Percentiles rank a stretch among this genome's conserved stretches.
phyloP scores from a whole-genome alignment of 139 green algal species.

The Micromonas pusilla region DNA sequence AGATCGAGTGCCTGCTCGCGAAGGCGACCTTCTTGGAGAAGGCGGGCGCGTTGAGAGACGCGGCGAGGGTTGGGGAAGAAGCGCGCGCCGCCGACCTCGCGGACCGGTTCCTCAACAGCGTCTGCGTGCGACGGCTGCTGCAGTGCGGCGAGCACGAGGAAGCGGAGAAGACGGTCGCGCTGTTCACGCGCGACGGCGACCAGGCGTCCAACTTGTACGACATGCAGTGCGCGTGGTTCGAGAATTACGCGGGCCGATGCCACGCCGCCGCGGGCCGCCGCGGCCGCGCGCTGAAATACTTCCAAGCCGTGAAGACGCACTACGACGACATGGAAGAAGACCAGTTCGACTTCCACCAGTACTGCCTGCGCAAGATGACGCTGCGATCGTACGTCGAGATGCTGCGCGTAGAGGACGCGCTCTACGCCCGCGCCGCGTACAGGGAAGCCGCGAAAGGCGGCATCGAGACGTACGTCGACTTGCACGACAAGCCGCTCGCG shows the following conservation, averaged over 20 bases:
- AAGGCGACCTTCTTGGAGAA: slow-evolving; percentile 68
- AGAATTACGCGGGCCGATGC: slow-evolving; percentile 68
- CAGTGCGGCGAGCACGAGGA: slow-evolving; percentile 46
- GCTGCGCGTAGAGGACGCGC: slow-evolving; percentile 73
- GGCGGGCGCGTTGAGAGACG: slow-evolving; percentile 55
- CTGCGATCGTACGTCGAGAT: slow-evolving; percentile 85
- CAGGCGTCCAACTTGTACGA: slow-evolving; percentile 75
- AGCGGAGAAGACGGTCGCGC: slow-evolving; percentile 63
- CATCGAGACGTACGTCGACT: background rate
- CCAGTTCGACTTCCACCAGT: slow-evolving; percentile 98
- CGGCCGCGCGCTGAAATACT: slow-evolving; percentile 77
- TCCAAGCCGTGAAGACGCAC: slow-evolving; percentile 66
- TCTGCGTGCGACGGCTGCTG: slow-evolving; percentile 8
- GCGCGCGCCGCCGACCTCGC: slow-evolving; percentile 71
- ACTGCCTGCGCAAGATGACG: slow-evolving; percentile 95
- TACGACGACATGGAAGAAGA: slow-evolving; percentile 75
- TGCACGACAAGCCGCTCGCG: slow-evolving; percentile 4
- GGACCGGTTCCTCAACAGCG: slow-evolving; percentile 88
- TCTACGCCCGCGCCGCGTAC: slow-evolving; percentile 44
- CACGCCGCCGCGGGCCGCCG: slow-evolving; percentile 34
- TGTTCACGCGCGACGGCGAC: slow-evolving; percentile 90
- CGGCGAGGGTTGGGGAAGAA: slow-evolving; percentile 53
- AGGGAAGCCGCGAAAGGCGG: background rate
- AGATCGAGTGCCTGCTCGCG: slow-evolving; percentile 62
- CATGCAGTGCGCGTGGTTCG: slow-evolving; percentile 99